These are phyloP conservation scores for Ceratobasidium sp. DNA, from an alignment of 1,284 basidiomycete species.

Conservation along the genomic window DNA sequence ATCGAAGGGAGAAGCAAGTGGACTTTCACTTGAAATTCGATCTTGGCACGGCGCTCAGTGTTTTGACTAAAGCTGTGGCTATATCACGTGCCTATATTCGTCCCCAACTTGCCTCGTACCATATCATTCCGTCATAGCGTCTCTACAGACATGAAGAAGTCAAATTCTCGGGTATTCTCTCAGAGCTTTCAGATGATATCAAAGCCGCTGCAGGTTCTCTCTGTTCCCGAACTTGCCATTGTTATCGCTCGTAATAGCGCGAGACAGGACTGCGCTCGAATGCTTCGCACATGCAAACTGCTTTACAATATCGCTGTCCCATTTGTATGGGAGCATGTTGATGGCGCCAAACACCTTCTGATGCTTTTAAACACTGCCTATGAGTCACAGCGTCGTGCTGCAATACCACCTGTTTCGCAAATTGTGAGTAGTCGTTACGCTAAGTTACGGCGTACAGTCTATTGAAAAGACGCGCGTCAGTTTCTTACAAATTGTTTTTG, in stretches of 20 bases:
- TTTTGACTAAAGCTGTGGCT: no score
- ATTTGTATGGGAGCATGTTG: conserved; percentile 7
- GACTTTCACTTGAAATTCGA: background rate
- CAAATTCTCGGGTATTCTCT: background rate
- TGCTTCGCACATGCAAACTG: conserved; percentile 1
- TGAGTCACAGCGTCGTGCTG: no score
- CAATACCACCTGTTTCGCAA: no score
- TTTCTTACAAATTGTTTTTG: background rate
- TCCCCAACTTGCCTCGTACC: no score
- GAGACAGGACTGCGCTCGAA: background rate
- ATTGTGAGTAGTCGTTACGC: no score
- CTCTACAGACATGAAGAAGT: no score
- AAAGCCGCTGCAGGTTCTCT: background rate
- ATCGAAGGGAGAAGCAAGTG: background rate
- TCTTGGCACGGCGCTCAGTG: no score
- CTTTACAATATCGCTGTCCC: background rate
- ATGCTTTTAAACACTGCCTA: background rate
- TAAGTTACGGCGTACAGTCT: no score
- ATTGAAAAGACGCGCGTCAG: background rate
- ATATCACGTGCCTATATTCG: no score
- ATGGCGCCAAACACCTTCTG: background rate
- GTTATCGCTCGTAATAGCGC: background rate
- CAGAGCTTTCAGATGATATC: background rate
- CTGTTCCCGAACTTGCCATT: background rate
- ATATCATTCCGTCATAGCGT: no score